Conservation (phyloP, 768 basidiomycete species). For the Podaxis carcinomalis region DNA sequence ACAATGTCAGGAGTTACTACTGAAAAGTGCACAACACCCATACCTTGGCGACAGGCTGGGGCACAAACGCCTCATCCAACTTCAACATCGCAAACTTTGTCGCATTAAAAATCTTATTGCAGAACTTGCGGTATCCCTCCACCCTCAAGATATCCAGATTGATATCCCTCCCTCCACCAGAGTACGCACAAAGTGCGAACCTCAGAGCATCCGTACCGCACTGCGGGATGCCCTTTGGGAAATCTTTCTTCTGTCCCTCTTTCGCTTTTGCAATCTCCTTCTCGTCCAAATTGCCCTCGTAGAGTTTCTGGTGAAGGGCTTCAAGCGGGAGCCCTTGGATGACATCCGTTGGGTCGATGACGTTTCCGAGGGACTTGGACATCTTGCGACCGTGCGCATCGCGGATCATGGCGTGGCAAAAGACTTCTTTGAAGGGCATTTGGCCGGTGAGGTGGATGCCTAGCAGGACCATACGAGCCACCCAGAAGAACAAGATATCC, state of each 20-base stretch:
- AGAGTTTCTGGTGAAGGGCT: slow-evolving; percentile 77
- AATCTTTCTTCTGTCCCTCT: slow-evolving; percentile 97
- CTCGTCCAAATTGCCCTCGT: slow-evolving; percentile 90
- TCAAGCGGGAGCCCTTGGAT: slow-evolving; percentile 83
- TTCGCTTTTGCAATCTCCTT: slow-evolving; percentile 90
- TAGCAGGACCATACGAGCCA: slow-evolving; percentile 95
- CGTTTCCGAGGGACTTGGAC: slow-evolving; percentile 97
- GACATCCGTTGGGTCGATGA: slow-evolving; percentile 95
- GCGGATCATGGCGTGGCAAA: slow-evolving; percentile 98
- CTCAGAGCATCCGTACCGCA: slow-evolving; percentile 96
- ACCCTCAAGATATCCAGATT: slow-evolving; percentile 94
- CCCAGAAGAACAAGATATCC: slow-evolving; percentile 99
- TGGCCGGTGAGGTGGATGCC: slow-evolving; percentile 84
- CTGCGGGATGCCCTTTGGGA: slow-evolving; percentile 98
- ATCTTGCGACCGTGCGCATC: slow-evolving; percentile 99
- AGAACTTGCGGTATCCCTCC: slow-evolving; percentile 98
- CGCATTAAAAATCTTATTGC: slow-evolving; percentile 99
- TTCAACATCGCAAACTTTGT: slow-evolving; percentile 99
- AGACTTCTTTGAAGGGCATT: slow-evolving; percentile 93
- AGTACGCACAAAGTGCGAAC: slow-evolving; percentile 94
- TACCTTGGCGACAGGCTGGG: slow-evolving; percentile 66
- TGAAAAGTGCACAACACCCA: not conserved
- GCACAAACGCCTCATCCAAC: slow-evolving; percentile 80
- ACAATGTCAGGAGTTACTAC: slow-evolving; percentile 10
- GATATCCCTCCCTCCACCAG: slow-evolving; percentile 91